Evolutionary conservation across 306 rosid genomes (phyloP).

Genomic region (Cajanus cajan): DNA sequence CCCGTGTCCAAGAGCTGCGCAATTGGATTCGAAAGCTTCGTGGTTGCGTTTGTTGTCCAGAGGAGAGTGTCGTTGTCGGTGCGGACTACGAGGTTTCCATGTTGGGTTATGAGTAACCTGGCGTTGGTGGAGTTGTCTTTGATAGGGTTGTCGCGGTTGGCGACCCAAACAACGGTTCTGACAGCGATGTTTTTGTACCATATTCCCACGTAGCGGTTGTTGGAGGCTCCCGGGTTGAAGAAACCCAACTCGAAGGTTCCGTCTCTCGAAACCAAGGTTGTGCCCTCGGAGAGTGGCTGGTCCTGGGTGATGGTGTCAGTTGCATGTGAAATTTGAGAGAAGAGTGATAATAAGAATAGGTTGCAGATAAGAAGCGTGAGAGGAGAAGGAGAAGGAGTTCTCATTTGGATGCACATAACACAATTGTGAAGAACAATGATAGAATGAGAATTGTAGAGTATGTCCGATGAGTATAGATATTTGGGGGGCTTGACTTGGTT

Average conservation of each 20-base stretch:
- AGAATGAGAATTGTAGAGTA: no score
- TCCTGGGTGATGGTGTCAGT: no score
- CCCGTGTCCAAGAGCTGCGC: neutral
- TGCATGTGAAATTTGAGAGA: no score
- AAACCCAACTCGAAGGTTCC: slow-evolving; percentile 3
- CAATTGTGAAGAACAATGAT: no score
- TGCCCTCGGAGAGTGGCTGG: no score
- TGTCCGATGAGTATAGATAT: no score
- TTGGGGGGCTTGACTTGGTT: no score
- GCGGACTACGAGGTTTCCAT: neutral
- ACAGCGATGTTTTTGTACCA: neutral
- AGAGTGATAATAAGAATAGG: no score
- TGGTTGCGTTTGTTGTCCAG: neutral
- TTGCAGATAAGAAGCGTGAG: no score
- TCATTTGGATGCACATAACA: no score
- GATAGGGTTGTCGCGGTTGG: neutral
- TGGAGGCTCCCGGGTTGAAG: neutral
- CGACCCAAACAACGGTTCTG: neutral
- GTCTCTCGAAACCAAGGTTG: neutral
- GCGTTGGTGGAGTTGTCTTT: neutral
- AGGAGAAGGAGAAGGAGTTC: no score
- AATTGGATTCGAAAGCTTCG: neutral
- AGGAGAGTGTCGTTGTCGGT: neutral
- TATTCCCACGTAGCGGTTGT: neutral
- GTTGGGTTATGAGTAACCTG: neutral